Conservation (phyloP, 768 basidiomycete species). For the Daedalea quercina region DNA sequence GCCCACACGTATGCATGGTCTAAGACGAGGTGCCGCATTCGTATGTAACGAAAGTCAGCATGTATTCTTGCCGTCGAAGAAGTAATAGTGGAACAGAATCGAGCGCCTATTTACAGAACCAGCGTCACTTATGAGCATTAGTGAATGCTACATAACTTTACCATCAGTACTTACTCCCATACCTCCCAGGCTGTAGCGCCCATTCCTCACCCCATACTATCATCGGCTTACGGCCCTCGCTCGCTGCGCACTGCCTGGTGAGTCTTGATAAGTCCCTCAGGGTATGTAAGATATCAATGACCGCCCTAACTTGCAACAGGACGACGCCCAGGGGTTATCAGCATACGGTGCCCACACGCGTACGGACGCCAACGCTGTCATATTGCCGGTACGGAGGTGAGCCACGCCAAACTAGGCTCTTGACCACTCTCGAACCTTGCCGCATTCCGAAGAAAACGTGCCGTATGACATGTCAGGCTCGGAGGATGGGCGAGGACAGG, state of each 20-base stretch:
- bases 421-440: neutral
- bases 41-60: too few relatives aligned
- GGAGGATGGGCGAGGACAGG: neutral
- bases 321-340: neutral
- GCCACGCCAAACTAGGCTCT: neutral
- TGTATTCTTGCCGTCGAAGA: too few relatives aligned
- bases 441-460: too few relatives aligned
- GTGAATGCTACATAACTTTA: too few relatives aligned
- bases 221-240: neutral
- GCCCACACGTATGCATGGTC: too few relatives aligned
- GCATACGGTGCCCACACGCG: neutral
- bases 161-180: too few relatives aligned
- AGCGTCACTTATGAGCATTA: too few relatives aligned
- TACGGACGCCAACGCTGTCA: neutral
- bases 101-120: too few relatives aligned
- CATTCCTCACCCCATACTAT: neutral
- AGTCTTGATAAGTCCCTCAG: neutral
- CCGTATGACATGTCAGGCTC: conserved; percentile 6
- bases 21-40: too few relatives aligned
- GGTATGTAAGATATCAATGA: neutral
- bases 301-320: neutral
- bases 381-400: neutral
- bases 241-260: neutral
- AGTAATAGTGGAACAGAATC: too few relatives aligned
- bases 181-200: too few relatives aligned